Conservation (phyloP, 805 yeast genomes). For the Kregervanrija pseudodelftensis region DNA sequence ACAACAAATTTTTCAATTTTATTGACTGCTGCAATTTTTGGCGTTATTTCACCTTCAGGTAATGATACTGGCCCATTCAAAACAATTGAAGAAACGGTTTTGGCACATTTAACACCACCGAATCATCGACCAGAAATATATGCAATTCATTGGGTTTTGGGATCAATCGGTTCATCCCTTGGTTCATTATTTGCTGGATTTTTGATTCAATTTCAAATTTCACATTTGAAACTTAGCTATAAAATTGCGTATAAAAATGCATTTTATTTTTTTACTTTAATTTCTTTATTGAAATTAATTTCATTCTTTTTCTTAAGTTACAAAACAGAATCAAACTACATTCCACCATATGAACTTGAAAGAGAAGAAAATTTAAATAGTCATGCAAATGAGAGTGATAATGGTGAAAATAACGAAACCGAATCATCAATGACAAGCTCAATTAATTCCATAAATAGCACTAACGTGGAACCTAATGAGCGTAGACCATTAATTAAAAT, state of each 20-base stretch:
- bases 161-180: conserved; percentile 65
- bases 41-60: conserved; percentile 85
- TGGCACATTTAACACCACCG: conserved; percentile 70
- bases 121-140: conserved; percentile 62
- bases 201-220: conserved; percentile 39
- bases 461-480: not conserved
- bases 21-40: conserved; percentile 66
- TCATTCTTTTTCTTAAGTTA: conserved; percentile 44
- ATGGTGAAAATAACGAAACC: not conserved
- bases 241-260: conserved; percentile 47
- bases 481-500: conserved; percentile 11
- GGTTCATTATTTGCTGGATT: conserved; percentile 65
- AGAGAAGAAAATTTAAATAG: conserved; percentile 1
- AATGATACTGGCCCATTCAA: conserved; percentile 90
- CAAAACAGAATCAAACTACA: conserved; percentile 40
- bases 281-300: conserved; percentile 46
- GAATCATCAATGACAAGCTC: not conserved
- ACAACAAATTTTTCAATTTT: conserved; percentile 47
- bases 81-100: conserved; percentile 74
- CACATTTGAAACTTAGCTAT: conserved; percentile 25
- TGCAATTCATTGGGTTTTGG: conserved; percentile 65
- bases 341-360: conserved; percentile 16
- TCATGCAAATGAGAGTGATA: not conserved
- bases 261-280: conserved; percentile 46
- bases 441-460: not conserved